Evolutionary conservation across 169 alveolate genomes (phyloP), one percentile per base, ranked within the genome.

Genomic region (Plasmodium malariae): DNA sequence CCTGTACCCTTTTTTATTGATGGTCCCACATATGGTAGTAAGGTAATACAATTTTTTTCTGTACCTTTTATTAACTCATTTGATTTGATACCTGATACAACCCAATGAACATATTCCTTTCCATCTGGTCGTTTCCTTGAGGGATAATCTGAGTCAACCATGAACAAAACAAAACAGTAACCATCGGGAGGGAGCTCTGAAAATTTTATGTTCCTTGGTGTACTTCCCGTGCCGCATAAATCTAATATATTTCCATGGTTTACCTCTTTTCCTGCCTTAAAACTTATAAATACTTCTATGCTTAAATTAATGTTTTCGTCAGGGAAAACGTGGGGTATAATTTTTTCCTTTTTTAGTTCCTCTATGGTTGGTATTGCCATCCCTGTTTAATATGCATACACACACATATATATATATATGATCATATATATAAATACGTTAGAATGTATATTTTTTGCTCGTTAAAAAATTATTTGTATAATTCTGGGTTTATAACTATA

Each of bases 141-240:
- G 26, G 91, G 91, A 59, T 37, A 83, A 45, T 83, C 91, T 12
- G 91, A 86, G 12, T 83, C 91, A 14, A 83, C 54, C 91, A 83
- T 83, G 37, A 83, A 65, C 30, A 83, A 83, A 83, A 83, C 59
- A 67, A 37, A 83, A 57, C 91, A 83, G 26, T 67, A 83, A 68
- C 78, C 80, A 49, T 83, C 91, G 67, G 91, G 91, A 32, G 91
- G 91, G 30, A 28, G 74, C 55, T 83, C 86, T 48, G 91, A 83
- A 83, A 83, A 83, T 55, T 60, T 67, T 34, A 83, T 51, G 68
- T 49, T 83, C 43, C 91, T 83, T 17, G 91, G 91, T 12, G 68
- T 86, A 68, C 71, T 83, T 24, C 91, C 91, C 4, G 91, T 83
- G 3, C 91, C 91, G 54, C 74, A 54, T 17, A 83, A 34, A 69